Conservation (phyloP, 2,329 filamentous ascomycete species). For the Fusarium sp. region DNA sequence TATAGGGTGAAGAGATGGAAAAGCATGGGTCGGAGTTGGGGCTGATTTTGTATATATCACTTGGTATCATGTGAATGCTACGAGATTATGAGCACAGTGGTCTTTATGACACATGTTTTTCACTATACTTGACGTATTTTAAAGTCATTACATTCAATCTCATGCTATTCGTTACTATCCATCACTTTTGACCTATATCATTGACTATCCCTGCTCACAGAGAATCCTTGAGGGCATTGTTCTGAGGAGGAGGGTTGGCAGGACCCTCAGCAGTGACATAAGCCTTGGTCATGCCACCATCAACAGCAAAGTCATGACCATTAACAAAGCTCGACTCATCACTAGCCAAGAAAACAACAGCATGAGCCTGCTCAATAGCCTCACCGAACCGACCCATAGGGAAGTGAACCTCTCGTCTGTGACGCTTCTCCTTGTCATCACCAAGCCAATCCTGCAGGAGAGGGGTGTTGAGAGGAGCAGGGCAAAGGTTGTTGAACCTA, state of each 20-base stretch:
- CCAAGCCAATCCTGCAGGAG: conserved; percentile 94
- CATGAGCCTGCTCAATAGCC: conserved; percentile 92
- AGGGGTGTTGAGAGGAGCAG: conserved; percentile 91
- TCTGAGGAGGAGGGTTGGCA: conserved; percentile 64
- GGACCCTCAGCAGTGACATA: conserved; percentile 80
- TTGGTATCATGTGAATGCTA: conserved; percentile 30
- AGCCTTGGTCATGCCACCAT: conserved; percentile 94
- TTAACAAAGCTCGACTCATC: conserved; percentile 93
- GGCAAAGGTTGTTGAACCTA: conserved; percentile 91
- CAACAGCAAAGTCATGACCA: conserved; percentile 91
- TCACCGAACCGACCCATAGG: conserved; percentile 90
- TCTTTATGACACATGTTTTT: background rate
- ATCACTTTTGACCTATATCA: background rate
- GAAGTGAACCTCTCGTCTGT: conserved; percentile 89
- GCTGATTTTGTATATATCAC: conserved; percentile 26
- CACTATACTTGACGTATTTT: background rate
- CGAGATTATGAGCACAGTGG: conserved; percentile 9
- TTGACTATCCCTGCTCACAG: conserved; percentile 41
- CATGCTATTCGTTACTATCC: conserved; percentile 34
- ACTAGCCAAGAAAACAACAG: conserved; percentile 86
- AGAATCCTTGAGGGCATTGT: conserved; percentile 68
- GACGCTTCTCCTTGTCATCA: conserved; percentile 84
- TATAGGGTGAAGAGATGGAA: conserved; percentile 26
- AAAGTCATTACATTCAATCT: conserved; percentile 27
- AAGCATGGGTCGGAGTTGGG: conserved; percentile 46